Evolutionary conservation across 306 rosid genomes (phyloP).

Genomic region (Dalbergia cultrata): DNA sequence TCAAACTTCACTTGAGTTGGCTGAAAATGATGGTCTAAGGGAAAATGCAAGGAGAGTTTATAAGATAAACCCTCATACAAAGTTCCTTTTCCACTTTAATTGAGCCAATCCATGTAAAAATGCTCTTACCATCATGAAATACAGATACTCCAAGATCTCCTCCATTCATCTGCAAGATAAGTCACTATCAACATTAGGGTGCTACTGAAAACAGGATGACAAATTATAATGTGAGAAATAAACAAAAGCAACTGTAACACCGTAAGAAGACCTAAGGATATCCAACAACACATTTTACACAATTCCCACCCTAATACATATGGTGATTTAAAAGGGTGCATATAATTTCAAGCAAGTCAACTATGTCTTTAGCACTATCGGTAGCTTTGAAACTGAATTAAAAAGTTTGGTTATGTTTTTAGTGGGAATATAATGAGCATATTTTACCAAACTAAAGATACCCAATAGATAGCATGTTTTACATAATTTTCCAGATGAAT

Average conservation of each 20-base stretch:
- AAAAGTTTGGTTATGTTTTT: not conserved
- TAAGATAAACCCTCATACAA: constrained; percentile 87
- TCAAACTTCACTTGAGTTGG: constrained; percentile 96
- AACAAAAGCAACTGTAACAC: not conserved
- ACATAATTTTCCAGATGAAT: not conserved
- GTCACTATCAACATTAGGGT: constrained; percentile 12
- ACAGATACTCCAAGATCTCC: constrained; percentile 97
- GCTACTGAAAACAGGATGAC: not conserved
- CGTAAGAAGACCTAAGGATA: constrained; percentile 7
- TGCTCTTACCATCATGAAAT: constrained; percentile 88
- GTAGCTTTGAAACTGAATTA: not conserved
- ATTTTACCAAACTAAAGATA: not conserved
- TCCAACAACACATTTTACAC: constrained; percentile 10
- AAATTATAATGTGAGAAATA: constrained; percentile 19
- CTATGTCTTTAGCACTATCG: not conserved
- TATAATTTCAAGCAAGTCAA: not conserved
- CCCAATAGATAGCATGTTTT: not conserved
- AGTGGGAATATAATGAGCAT: constrained; percentile 11
- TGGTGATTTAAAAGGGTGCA: not conserved
- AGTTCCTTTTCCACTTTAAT: constrained; percentile 96
- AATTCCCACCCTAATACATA: constrained; percentile 7
- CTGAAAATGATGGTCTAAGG: constrained; percentile 89
- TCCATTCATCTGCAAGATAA: constrained; percentile 77
- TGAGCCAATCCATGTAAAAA: constrained; percentile 94
- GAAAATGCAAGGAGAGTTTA: constrained; percentile 76